Evolutionary conservation across 2,329 filamentous ascomycete genomes (phyloP).

Genomic region (Lasiodiplodia sp.): DNA sequence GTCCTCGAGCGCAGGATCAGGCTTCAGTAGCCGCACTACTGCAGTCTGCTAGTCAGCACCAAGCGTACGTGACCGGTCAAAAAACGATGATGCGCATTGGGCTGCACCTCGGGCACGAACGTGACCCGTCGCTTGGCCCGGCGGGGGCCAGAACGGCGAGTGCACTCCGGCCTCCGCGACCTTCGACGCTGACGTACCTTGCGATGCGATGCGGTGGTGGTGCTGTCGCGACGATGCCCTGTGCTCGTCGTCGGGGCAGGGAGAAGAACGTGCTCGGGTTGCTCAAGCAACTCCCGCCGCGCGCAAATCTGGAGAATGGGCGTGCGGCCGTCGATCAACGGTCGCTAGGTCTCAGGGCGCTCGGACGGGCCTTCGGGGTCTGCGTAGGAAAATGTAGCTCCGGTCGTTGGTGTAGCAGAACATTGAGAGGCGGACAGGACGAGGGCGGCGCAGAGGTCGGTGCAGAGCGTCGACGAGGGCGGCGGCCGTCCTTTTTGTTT

Average conservation of each 20-base stretch:
- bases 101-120: slow-evolving; percentile 26
- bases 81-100: slow-evolving; percentile 29
- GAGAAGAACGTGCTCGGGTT: slow-evolving; percentile 29
- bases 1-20: slow-evolving; percentile 13
- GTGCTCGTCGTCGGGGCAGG: slow-evolving; percentile 22
- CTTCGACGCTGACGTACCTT: slow-evolving; percentile 15
- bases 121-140: neutral
- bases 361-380: slow-evolving; percentile 25
- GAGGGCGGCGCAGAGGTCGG: neutral
- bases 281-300: slow-evolving; percentile 25
- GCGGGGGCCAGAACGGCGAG: neutral
- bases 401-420: slow-evolving; percentile 23
- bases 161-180: neutral
- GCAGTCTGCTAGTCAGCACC: slow-evolving; percentile 29
- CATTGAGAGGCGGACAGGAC: slow-evolving; percentile 26
- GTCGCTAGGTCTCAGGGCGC: slow-evolving; percentile 25
- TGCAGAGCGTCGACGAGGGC: slow-evolving; percentile 10
- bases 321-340: slow-evolving; percentile 24
- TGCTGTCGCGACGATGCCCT: slow-evolving; percentile 2
- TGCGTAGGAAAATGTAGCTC: slow-evolving; percentile 30
- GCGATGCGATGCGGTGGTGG: neutral
- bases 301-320: slow-evolving; percentile 26
- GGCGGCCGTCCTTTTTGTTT: slow-evolving; percentile 19
- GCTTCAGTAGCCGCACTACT: slow-evolving; percentile 29
- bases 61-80: slow-evolving; percentile 24